Evolutionary conservation across 2,329 filamentous ascomycete species (phyloP).

Genomic region (Phaeoacremonium minimum): DNA sequence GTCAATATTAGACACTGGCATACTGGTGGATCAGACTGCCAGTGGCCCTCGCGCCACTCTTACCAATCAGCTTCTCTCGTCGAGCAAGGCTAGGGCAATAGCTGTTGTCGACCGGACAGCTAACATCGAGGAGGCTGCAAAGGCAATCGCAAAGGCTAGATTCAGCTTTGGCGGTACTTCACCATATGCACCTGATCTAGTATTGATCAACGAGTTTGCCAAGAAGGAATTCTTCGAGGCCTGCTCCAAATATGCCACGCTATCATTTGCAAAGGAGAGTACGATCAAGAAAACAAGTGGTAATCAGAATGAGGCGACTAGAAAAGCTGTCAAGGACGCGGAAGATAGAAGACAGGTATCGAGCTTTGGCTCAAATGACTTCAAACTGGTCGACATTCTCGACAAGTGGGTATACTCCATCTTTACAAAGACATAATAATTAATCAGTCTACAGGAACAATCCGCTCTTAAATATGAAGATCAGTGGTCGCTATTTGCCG

Average conservation of each 20-base stretch:
- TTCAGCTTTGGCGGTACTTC: constrained; percentile 52
- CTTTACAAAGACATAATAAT: neutral
- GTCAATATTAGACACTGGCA: constrained; percentile 9
- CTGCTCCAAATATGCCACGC: constrained; percentile 30
- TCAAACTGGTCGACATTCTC: constrained; percentile 17
- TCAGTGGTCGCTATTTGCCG: constrained; percentile 18
- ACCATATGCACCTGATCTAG: constrained; percentile 57
- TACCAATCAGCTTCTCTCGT: constrained; percentile 11
- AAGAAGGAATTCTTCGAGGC: constrained; percentile 50
- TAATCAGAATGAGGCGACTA: constrained; percentile 13
- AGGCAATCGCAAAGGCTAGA: constrained; percentile 45
- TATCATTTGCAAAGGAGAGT: constrained; percentile 14
- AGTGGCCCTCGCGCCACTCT: neutral
- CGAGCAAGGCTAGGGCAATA: constrained; percentile 24
- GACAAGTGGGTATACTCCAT: constrained; percentile 14
- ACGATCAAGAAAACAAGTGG: constrained; percentile 10
- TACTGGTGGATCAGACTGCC: constrained; percentile 21
- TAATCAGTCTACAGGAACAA: constrained; percentile 11
- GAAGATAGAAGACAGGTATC: constrained; percentile 17
- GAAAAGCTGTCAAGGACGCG: constrained; percentile 15
- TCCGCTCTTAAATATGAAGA: constrained; percentile 16
- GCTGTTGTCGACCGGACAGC: constrained; percentile 59
- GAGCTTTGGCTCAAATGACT: constrained; percentile 16
- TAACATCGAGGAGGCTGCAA: constrained; percentile 47
- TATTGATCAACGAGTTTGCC: constrained; percentile 61